Evolutionary conservation across 257 asterid genomes (phyloP), one percentile per base, ranked within the genome.

Genomic region (Solanum commersonii): DNA sequence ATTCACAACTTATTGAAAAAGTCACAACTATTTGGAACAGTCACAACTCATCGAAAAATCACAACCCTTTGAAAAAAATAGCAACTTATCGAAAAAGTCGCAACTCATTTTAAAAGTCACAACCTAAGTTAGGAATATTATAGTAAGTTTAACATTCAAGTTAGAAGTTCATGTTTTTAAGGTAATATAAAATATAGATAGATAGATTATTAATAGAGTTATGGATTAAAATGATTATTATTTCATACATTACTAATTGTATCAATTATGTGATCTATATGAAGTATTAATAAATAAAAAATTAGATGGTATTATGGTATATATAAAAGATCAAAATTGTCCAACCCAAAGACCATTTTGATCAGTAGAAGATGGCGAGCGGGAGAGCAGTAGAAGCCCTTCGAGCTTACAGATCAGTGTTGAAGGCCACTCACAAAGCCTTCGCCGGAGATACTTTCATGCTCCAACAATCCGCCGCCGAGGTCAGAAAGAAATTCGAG

Each of bases 401-500:
- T 87, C 87, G 90, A 87, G 98, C 98, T 6, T 97, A 96, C 94
- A 92, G 99, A 88, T 89, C 93, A 91, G 91, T 97, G 88, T 91
- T 97, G 86, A 92, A 94, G 89, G 98, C 99, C 67, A 94, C 98
- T 7, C 98, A 98, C 14, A 90, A 87, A 92, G 93, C 99, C 9
- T 97, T 97, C 89, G 95, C 99, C 90, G 99, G 98, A 83, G 99
- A 97, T 88, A 60, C 93, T 38, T 65, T 93, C n/a, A 96, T 97
- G 99, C 98, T 96, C 88, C 93, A 90, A 76, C 95, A 93, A 86
- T 96, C 99, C 78, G 98, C 98, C 89, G 94, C 92, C 77, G 98
- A 96, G 93, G 95, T 92, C 68, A 93, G 99, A 86, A 94, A 93
- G 88, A 97, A 97, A 88, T 97, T 97, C 92, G 96, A 95, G 90